Conservation (phyloP, 345 rosid genomes). For the Populus simonii region DNA sequence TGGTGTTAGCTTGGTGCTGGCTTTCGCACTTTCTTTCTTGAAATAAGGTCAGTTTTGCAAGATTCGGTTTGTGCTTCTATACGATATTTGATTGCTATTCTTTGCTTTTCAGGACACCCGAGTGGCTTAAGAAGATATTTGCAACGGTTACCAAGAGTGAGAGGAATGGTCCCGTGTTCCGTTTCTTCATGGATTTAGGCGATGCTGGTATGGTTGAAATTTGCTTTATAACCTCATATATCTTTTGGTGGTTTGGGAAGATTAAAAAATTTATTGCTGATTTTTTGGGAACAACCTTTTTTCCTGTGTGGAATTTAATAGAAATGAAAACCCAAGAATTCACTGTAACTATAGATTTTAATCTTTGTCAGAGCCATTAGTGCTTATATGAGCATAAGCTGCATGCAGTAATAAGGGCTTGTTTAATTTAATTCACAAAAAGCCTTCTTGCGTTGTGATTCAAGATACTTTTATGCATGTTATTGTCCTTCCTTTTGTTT, state of each 20-base stretch:
- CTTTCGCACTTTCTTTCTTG: neutral
- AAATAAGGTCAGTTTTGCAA: neutral
- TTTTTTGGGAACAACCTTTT: neutral
- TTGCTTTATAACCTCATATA: neutral
- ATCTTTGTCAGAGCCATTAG: neutral
- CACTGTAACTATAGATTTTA: neutral
- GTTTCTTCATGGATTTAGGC: slow-evolving; percentile 91
- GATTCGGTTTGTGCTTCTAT: neutral
- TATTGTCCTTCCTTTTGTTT: neutral
- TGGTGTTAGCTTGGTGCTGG: neutral
- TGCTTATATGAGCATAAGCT: neutral
- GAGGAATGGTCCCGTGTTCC: slow-evolving; percentile 86
- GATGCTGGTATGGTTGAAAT: slow-evolving; percentile 74
- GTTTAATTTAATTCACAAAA: neutral
- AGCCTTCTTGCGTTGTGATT: neutral
- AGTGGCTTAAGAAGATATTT: slow-evolving; percentile 91
- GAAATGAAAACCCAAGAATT: neutral
- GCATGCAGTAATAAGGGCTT: neutral
- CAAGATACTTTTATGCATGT: neutral
- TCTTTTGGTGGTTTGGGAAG: neutral
- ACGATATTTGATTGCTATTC: slow-evolving; percentile 5
- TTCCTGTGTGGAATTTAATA: neutral
- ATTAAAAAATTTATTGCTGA: neutral
- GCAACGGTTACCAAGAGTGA: slow-evolving; percentile 71
- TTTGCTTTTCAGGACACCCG: slow-evolving; percentile 57